Evolutionary conservation across 768 basidiomycete genomes (phyloP).

Genomic region (Pleurotus djamor): DNA sequence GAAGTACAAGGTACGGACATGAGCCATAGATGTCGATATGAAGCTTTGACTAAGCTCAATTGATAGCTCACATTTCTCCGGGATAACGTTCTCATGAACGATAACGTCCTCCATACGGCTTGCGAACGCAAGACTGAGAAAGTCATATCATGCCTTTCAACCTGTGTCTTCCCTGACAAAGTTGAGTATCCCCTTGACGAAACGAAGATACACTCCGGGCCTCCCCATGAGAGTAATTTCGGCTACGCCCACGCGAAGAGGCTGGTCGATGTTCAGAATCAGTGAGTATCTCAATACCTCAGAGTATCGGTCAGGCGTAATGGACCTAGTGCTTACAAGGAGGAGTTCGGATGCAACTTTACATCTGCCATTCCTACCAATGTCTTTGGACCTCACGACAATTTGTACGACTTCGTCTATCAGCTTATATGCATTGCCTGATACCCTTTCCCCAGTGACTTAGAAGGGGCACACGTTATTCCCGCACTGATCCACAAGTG

Average conservation of each 20-base stretch:
- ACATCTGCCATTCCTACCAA: constrained; percentile 97
- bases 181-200: constrained; percentile 93
- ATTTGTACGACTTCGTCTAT: constrained; percentile 57
- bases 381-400: constrained; percentile 94
- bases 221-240: constrained; percentile 93
- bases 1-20: constrained; percentile 72
- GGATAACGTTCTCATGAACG: constrained; percentile 94
- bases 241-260: constrained; percentile 97
- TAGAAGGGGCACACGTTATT: constrained; percentile 92
- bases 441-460: constrained; percentile 49
- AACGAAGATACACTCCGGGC: constrained; percentile 87
- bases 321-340: constrained; percentile 85
- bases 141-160: constrained; percentile 93
- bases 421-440: neutral
- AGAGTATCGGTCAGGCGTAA: neutral
- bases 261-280: constrained; percentile 94
- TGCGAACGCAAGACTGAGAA: constrained; percentile 67
- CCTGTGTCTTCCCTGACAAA: constrained; percentile 97
- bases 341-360: constrained; percentile 92
- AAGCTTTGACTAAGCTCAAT: neutral
- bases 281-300: constrained; percentile 43
- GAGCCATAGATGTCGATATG: neutral
- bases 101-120: constrained; percentile 82
- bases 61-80: constrained; percentile 84
- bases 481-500: constrained; percentile 94